Base-by-base conservation (phyloP, 2,329 filamentous ascomycete genomes). In the Chalaropsis ovoidea region DNA sequence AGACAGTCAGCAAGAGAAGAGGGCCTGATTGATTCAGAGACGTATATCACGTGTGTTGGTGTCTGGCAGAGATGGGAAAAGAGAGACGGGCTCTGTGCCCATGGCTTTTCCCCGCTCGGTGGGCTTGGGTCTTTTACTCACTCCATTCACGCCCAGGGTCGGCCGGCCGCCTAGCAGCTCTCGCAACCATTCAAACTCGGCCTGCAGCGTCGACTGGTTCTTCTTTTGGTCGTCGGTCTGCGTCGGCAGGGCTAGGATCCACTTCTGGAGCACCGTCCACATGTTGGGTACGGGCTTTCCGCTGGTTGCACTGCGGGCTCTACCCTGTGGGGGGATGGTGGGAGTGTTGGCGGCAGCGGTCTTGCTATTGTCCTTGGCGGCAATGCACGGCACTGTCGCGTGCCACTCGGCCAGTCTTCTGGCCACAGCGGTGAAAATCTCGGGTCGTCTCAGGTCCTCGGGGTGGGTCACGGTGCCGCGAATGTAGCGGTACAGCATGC, bases 221-320 rank as follows among this genome's bases (percentile, higher is more conserved):
- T 82, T 76, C 68, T 81, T 82, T 74, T 96, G 84, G 65, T 82
- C 80, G 42, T 86, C 83, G 4, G 87, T 94, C 65, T 81, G 80
- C 63, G 81, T 84, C 13, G 94, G 92, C 69, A 99, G 80, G 47
- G 90, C 93, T 70, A 87, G 78, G 66, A 96, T 90, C 94, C 94
- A 99, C 77, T 92, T 95, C 74, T 95, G 90, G 82, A 96, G 88
- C 42, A 95, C 91, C 6, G 89, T 90, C 94, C 94, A 99, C 65
- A 95, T 78, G 74, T 95, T 96, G 19, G 91, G 89, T n/a, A 84
- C 80, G 4, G 86, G 86, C 72, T 87, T 90, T 68, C 84, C 84
- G 58, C 84, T 84, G 24, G 84, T 84, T 56, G 82, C 78, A 61
- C 75, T 74, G 63, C 65, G 65, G 35, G 75, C 71, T 56, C 52